Evolutionary conservation across 2,329 filamentous ascomycete species (phyloP).

Genomic region (Blastomyces emzantsi): DNA sequence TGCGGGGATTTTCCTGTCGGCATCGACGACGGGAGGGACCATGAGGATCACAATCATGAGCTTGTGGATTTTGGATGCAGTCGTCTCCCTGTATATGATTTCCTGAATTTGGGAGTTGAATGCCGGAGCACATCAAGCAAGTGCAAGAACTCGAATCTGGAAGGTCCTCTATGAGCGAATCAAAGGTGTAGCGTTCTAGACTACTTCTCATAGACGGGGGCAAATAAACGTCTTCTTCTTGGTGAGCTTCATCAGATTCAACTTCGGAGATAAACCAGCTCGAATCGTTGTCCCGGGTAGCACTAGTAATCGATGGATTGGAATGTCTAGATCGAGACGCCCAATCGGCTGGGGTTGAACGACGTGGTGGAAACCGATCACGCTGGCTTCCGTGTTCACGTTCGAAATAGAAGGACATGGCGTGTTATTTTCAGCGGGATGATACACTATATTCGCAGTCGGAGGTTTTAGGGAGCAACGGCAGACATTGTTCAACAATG

Average conservation of each 20-base stretch:
- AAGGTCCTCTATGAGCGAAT: not conserved
- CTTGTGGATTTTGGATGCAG: not conserved
- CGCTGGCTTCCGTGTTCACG: not conserved
- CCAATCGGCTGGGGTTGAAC: not conserved
- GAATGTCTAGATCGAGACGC: not conserved
- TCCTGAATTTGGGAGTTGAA: not conserved
- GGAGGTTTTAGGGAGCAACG: no score
- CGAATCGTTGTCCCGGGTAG: not conserved
- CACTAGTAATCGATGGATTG: no score
- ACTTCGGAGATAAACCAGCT: not conserved
- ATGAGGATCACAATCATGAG: not conserved
- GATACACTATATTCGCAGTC: not conserved
- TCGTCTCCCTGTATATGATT: not conserved
- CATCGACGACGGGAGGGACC: no score
- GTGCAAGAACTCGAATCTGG: not conserved
- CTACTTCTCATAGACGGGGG: not conserved
- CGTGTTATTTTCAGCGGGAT: not conserved
- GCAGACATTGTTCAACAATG: no score
- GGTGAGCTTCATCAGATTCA: not conserved
- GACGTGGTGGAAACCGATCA: not conserved
- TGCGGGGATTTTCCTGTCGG: not conserved
- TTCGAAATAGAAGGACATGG: not conserved
- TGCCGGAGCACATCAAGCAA: not conserved
- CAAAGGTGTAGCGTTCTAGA: not conserved
- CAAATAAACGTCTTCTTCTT: not conserved